Base-by-base conservation (phyloP, 192 early-diverging fungal genomes). In the Glomus cerebriforme region DNA sequence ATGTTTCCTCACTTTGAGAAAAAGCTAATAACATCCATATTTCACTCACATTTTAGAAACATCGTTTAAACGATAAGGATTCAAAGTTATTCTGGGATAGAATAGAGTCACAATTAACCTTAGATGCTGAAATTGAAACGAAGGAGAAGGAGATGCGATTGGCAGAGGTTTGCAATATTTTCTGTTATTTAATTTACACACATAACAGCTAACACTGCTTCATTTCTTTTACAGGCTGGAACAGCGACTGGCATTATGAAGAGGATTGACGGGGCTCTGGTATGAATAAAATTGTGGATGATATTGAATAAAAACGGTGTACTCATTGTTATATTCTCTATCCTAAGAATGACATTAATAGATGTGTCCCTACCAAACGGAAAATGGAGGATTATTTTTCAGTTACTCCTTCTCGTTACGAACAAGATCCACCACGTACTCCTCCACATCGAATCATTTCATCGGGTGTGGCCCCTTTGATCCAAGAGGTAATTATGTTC, bases 401-500 rank as follows among this genome's bases (percentile, higher is more conserved):
- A 63, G 60, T 63, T 29, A 10, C 5, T 62, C 60, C 26, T 29
- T 19, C n/a, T 26, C 22, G n/a, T 60, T 47, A 47, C 45, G 26
- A 1, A 63, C 60, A 63, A 29, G 60, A 63, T 29, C 60, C 0
- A 63, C 60, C 60, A 34, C 37, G 17, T 69, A 27, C 67, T n/a
- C 67, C 67, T 22, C 67, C 67, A 37, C 27, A 69, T 37, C 67
- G 15, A 69, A 69, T 43, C 34, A 0, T 31, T 69, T 32, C 67
- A 5, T 43, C 8, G 26, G n/a, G 37, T 69, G 67, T 31, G n/a
- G 7, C 31, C 66, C 67, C 35, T 69, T 69, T 24, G 34, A 24
- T 69, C 67, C 67, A 69, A 31, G 67, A 69, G 37, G 67, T 69
- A 69, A 69, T 69, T 32, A 37, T 39, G 22, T 69, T 37, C 37